Percentiles rank a stretch among this genome's conserved stretches.
phyloP scores from a whole-genome alignment of 2,329 filamentous ascomycete species.

The Rutstroemia sp. region DNA sequence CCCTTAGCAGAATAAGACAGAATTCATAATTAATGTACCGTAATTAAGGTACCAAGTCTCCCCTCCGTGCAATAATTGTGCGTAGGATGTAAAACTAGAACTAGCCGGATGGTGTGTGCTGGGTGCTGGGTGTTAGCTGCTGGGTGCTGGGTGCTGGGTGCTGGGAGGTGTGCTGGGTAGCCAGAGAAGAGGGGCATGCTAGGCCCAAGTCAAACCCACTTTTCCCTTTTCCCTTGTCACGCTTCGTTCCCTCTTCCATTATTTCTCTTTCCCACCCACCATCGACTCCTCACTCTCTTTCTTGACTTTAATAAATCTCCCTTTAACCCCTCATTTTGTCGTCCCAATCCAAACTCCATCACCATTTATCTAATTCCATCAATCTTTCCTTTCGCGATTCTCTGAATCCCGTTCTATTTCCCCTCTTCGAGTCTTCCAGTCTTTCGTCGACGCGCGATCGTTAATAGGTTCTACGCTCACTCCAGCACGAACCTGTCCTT shows the following conservation, averaged over 20 bases:
- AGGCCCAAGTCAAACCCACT: constrained; percentile 14
- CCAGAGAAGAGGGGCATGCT: background rate
- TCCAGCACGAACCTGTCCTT: constrained; percentile 12
- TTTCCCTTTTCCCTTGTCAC: constrained; percentile 12
- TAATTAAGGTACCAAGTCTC: no score
- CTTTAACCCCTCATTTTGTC: constrained; percentile 17
- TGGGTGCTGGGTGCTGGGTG: constrained; percentile 1
- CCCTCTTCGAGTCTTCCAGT: background rate
- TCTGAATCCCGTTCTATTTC: constrained; percentile 19
- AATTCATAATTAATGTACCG: no score
- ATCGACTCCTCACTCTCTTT: constrained; percentile 6
- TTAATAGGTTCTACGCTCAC: constrained; percentile 18
- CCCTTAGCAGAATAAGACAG: no score
- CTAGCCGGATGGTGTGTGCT: no score
- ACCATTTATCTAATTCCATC: constrained; percentile 14
- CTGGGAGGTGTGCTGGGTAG: background rate
- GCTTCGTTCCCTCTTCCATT: constrained; percentile 11
- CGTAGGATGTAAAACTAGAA: no score
- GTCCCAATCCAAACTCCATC: constrained; percentile 3
- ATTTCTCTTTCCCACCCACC: constrained; percentile 20
- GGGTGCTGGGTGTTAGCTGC: background rate
- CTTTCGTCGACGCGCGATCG: constrained; percentile 14
- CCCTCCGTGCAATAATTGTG: no score
- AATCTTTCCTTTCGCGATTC: constrained; percentile 8
- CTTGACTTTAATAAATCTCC: constrained; percentile 22